Conservation (phyloP, 257 asterid genomes). For the Vinca minor region DNA sequence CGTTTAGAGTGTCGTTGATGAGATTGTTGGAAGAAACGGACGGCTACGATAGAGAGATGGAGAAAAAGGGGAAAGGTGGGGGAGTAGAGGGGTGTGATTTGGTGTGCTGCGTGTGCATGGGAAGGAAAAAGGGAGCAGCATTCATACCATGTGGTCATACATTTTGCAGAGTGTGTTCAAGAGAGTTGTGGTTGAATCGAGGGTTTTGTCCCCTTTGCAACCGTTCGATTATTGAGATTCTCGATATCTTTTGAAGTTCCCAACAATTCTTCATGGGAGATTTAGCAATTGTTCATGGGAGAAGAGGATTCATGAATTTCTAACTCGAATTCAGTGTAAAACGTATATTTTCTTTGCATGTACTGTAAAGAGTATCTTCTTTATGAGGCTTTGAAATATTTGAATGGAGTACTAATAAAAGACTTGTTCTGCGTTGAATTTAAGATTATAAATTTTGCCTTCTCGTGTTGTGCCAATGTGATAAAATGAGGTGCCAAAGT, state of each 20-base stretch:
- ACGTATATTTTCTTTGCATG: no score
- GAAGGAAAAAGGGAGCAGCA: conserved; percentile 80
- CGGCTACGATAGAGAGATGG: conserved; percentile 35
- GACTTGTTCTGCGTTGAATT: no score
- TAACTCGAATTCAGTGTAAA: no score
- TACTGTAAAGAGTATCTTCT: no score
- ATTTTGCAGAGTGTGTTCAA: conserved; percentile 85
- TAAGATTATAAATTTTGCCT: no score
- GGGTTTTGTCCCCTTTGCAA: conserved; percentile 92
- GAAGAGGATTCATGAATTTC: neutral
- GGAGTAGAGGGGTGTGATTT: conserved; percentile 35
- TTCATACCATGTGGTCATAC: conserved; percentile 98
- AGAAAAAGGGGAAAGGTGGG: conserved; percentile 15
- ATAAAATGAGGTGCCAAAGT: no score
- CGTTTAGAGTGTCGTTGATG: conserved; percentile 75
- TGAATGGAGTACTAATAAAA: no score
- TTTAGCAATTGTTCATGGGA: conserved; percentile 14
- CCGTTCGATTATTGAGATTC: conserved; percentile 62
- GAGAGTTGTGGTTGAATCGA: conserved; percentile 83
- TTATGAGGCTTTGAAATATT: no score
- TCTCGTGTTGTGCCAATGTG: no score
- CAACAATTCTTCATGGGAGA: no score
- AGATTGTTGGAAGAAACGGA: conserved; percentile 69
- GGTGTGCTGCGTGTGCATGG: conserved; percentile 95
- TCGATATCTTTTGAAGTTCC: conserved; percentile 51